Percentiles rank a stretch among this genome's conserved stretches.
Evolutionary conservation across 2,329 filamentous ascomycete genomes (phyloP).

Genomic region (Leptographium procerum): DNA sequence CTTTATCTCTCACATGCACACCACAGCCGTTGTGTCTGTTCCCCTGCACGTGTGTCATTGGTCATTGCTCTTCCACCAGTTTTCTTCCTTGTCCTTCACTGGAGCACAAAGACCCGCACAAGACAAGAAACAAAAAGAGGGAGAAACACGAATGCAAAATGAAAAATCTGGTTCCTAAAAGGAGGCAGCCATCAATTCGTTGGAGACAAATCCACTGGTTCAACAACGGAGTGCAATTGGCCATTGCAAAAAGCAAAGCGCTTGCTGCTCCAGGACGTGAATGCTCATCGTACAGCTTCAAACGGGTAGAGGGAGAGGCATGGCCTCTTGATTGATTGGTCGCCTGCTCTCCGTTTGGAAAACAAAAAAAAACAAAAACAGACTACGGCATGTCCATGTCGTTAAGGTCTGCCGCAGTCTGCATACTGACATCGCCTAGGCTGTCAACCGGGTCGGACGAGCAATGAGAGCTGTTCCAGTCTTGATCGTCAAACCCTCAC

Average conservation of each 20-base stretch:
- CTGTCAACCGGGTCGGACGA: conserved; percentile 45
- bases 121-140: background rate
- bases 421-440: conserved; percentile 33
- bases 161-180: too few species aligned
- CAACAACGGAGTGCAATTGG: too few species aligned
- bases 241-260: too few species aligned
- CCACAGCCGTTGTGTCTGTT: background rate
- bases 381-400: conserved; percentile 10
- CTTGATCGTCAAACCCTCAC: conserved; percentile 20
- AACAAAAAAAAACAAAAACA: background rate
- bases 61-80: background rate
- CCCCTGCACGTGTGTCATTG: background rate
- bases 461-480: conserved; percentile 43
- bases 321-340: too few species aligned
- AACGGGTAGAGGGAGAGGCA: too few species aligned
- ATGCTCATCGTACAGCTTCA: too few species aligned
- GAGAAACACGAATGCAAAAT: background rate
- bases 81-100: background rate
- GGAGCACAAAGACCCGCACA: background rate
- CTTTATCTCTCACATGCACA: background rate
- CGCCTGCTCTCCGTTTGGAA: too few species aligned
- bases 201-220: too few species aligned
- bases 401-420: conserved; percentile 28
- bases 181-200: too few species aligned
- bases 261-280: too few species aligned